These are phyloP conservation scores for Triadica sebifera DNA, from an alignment of 345 rosid species.

Conservation along the genomic window DNA sequence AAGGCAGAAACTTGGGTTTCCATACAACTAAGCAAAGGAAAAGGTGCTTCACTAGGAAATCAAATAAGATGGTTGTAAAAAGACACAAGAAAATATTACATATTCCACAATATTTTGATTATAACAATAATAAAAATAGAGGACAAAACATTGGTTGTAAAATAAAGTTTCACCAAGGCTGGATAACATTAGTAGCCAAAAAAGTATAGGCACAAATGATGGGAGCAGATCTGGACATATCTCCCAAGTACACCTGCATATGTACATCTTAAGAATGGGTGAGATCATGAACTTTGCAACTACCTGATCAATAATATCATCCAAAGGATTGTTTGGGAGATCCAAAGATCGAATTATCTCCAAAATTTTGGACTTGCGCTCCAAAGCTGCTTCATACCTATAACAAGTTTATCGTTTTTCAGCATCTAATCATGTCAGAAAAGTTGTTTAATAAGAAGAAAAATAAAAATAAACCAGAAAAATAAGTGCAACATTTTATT, in stretches of 20 bases:
- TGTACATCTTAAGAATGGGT: background rate
- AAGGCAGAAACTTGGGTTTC: background rate
- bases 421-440: background rate
- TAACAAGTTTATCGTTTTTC: constrained; percentile 13
- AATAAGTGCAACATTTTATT: constrained; percentile 6
- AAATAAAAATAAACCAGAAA: constrained; percentile 8
- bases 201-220: background rate
- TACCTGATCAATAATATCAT: constrained; percentile 96
- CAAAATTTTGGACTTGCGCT: constrained; percentile 79
- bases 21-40: too few relatives aligned
- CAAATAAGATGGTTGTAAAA: too few relatives aligned
- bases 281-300: constrained; percentile 2
- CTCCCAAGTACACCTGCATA: background rate
- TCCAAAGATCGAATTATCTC: constrained; percentile 82
- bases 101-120: background rate
- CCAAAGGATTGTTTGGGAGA: constrained; percentile 98
- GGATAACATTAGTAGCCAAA: background rate
- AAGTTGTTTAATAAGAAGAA: background rate
- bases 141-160: background rate
- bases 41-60: too few relatives aligned
- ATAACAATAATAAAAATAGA: background rate
- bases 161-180: background rate
- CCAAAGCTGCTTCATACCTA: constrained; percentile 86
- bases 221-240: background rate
- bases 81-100: background rate